Evolutionary conservation across 495 filamentous ascomycete species (phyloP).

Genomic region (Penicillium turbatum): DNA sequence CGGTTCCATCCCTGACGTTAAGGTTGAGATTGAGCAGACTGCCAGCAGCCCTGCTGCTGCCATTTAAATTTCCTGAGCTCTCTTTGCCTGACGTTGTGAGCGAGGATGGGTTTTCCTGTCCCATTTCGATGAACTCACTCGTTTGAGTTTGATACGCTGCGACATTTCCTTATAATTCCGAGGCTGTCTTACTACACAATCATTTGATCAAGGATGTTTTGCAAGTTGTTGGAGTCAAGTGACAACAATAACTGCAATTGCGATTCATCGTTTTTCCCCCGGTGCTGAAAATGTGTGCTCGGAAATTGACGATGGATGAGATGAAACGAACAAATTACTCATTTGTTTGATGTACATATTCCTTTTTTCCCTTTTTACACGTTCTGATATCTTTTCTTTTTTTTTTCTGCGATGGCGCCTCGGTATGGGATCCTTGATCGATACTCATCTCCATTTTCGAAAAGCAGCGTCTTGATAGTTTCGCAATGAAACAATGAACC

Average conservation of each 20-base stretch:
- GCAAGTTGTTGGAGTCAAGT: not conserved
- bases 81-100: not conserved
- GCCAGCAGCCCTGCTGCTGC: conserved; percentile 26
- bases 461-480: conserved; percentile 30
- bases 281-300: not conserved
- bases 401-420: conserved; percentile 27
- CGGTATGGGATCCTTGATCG: conserved; percentile 32
- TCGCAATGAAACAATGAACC: conserved; percentile 32
- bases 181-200: conserved; percentile 14
- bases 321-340: conserved; percentile 23
- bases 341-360: conserved; percentile 35
- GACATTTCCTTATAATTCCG: conserved; percentile 3
- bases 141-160: conserved; percentile 6
- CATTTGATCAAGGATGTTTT: conserved; percentile 20
- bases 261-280: not conserved
- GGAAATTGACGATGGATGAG: conserved; percentile 5
- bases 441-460: conserved; percentile 16
- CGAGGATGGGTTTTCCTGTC: not conserved
- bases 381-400: conserved; percentile 15
- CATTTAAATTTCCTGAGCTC: conserved; percentile 20
- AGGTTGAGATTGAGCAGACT: conserved; percentile 42
- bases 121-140: conserved; percentile 5
- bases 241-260: not conserved
- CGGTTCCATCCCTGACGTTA: conserved; percentile 51
- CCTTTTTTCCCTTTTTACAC: conserved; percentile 6